A percentile compares a stretch with the other conserved stretches of the same genome.
These are phyloP conservation scores for Atkinsonella hypoxylon DNA, from an alignment of 2,329 filamentous ascomycete genomes.

Conservation along the genomic window DNA sequence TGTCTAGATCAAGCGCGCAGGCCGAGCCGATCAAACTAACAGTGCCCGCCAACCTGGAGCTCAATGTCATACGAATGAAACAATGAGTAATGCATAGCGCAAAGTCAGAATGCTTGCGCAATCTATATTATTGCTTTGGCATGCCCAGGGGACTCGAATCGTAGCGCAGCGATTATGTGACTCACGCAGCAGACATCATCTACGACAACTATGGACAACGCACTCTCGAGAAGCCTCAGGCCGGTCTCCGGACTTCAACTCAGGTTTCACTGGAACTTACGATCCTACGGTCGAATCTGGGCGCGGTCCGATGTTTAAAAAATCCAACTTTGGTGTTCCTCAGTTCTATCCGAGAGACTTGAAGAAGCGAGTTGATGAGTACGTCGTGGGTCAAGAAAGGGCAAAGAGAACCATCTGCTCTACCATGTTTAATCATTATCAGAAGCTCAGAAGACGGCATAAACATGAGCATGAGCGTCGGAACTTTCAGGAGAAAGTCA, in stretches of 20 bases:
- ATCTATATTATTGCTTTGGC: not conserved
- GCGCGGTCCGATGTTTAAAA: slow-evolving; percentile 48
- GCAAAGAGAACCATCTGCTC: slow-evolving; percentile 90
- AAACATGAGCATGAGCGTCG: slow-evolving; percentile 61
- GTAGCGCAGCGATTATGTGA: not conserved
- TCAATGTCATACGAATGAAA: not conserved
- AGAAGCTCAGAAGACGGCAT: slow-evolving; percentile 66
- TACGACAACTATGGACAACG: slow-evolving; percentile 1
- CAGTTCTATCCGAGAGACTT: slow-evolving; percentile 56
- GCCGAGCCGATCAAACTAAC: not conserved
- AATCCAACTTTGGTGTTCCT: slow-evolving; percentile 45
- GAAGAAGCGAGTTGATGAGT: slow-evolving; percentile 87
- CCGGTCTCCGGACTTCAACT: slow-evolving; percentile 38
- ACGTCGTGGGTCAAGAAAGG: slow-evolving; percentile 89
- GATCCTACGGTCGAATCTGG: slow-evolving; percentile 41
- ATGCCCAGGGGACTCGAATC: not conserved
- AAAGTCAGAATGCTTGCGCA: slow-evolving; percentile 2
- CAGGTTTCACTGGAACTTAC: slow-evolving; percentile 47
- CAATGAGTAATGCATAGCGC: not conserved
- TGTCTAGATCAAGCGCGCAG: not conserved
- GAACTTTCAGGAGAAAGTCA: slow-evolving; percentile 47
- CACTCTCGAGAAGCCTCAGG: slow-evolving; percentile 16
- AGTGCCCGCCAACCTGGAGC: not conserved
- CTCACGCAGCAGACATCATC: not conserved
- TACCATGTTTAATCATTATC: slow-evolving; percentile 94